Conservation (phyloP, 768 basidiomycete genomes). For the Phylloporus arenicola region DNA sequence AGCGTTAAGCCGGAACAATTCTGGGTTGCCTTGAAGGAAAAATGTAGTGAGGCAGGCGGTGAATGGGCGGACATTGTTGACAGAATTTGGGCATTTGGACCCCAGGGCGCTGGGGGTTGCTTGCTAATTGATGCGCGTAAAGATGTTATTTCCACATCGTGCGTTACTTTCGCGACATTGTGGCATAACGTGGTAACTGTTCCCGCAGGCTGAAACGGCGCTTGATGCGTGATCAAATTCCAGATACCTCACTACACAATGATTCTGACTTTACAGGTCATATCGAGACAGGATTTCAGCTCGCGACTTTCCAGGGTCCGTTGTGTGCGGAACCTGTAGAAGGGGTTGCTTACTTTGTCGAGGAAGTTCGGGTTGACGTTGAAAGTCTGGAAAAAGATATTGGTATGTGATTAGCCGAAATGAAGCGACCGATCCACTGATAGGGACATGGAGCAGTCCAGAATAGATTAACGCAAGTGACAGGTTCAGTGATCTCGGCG, state of each 20-base stretch:
- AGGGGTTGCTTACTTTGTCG: constrained; percentile 88
- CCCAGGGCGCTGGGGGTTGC: constrained; percentile 80
- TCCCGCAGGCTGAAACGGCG: constrained; percentile 47
- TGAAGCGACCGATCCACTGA: constrained; percentile 8
- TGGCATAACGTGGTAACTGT: constrained; percentile 3
- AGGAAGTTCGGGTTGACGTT: constrained; percentile 60
- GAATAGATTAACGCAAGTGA: constrained; percentile 76
- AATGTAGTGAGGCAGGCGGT: constrained; percentile 58
- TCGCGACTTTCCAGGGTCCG: constrained; percentile 91
- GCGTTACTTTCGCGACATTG: constrained; percentile 28
- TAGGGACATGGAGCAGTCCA: constrained; percentile 45
- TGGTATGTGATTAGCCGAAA: constrained; percentile 38
- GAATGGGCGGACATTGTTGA: constrained; percentile 78
- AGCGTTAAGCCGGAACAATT: constrained; percentile 71
- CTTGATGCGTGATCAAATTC: constrained; percentile 35
- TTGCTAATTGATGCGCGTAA: constrained; percentile 73
- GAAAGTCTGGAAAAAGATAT: constrained; percentile 60
- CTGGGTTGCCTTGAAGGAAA: constrained; percentile 63
- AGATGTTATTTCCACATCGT: constrained; percentile 48
- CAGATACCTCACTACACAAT: constrained; percentile 30
- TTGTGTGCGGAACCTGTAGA: constrained; percentile 93
- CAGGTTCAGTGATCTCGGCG: constrained; percentile 85
- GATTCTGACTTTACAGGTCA: constrained; percentile 67
- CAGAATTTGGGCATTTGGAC: constrained; percentile 87
- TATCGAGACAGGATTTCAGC: constrained; percentile 91